A percentile compares a stretch with the other conserved stretches of the same genome.
Evolutionary conservation across 306 rosid genomes (phyloP).

Genomic region (Carpinus fangiana): DNA sequence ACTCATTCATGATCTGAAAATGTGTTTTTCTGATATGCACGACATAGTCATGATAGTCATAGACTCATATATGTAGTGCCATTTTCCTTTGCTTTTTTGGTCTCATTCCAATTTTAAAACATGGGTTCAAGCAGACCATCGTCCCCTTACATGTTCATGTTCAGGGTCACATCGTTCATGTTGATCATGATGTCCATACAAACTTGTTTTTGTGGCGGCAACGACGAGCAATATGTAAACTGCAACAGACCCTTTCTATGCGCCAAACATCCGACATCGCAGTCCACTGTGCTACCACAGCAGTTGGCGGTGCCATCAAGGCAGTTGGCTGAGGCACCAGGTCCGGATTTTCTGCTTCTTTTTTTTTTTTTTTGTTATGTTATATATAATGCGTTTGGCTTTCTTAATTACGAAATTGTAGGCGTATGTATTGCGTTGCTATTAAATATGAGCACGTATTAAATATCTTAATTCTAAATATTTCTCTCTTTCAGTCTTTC

Average conservation of each 20-base stretch:
- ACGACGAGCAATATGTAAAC: neutral
- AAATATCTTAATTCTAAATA: too few relatives aligned
- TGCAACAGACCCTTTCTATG: neutral
- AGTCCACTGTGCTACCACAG: neutral
- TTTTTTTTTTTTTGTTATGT: too few relatives aligned
- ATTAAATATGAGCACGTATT: too few relatives aligned
- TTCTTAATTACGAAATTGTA: neutral
- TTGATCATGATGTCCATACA: neutral
- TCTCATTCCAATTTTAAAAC: too few relatives aligned
- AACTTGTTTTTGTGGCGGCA: neutral
- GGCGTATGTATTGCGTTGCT: neutral
- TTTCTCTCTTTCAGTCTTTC: too few relatives aligned
- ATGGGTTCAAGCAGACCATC: too few relatives aligned
- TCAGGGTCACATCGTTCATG: neutral
- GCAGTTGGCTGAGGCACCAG: neutral
- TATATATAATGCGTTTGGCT: neutral
- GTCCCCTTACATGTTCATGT: too few relatives aligned
- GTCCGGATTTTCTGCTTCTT: neutral
- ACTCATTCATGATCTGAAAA: too few relatives aligned
- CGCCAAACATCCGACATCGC: neutral
- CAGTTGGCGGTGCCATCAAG: neutral
- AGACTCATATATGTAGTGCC: too few relatives aligned
- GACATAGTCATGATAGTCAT: too few relatives aligned
- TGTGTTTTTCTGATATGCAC: too few relatives aligned
- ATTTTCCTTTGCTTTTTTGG: too few relatives aligned